These are phyloP conservation scores for Gracilaria domingensis DNA, from an alignment of 23 red algal genomes.

Conservation along the genomic window DNA sequence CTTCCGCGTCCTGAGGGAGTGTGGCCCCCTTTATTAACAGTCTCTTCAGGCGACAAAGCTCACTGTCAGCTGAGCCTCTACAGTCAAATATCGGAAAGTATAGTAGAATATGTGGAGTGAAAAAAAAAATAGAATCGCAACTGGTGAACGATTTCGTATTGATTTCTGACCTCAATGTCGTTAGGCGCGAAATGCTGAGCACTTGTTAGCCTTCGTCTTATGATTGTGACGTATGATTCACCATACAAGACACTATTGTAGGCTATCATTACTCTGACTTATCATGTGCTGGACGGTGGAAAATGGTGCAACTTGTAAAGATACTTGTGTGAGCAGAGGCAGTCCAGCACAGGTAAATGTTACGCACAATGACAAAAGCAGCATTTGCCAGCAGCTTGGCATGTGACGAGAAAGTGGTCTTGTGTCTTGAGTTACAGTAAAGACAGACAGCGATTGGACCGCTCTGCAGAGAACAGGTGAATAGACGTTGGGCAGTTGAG, in stretches of 20 bases:
- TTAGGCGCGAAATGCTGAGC: no score
- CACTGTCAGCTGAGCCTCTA: neutral
- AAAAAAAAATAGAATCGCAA: no score
- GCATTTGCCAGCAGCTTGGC: constrained; percentile 6
- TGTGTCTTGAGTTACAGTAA: neutral
- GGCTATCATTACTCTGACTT: no score
- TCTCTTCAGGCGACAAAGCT: no score
- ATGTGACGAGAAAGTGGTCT: neutral
- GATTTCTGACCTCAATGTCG: no score
- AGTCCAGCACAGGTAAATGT: no score
- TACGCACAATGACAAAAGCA: neutral
- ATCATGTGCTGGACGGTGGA: neutral
- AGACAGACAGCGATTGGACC: neutral
- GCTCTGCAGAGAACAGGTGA: neutral
- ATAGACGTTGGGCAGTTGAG: neutral
- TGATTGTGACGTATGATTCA: neutral
- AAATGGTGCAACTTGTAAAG: neutral
- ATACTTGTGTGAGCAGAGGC: no score
- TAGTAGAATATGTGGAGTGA: no score
- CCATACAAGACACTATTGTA: neutral
- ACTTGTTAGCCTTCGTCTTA: neutral
- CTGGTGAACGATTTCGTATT: neutral
- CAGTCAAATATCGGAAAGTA: neutral
- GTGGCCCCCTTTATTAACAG: neutral
- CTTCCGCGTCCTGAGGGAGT: neutral